A percentile compares a stretch with the other conserved stretches of the same genome.
phyloP scores from a whole-genome alignment of 306 rosid species.

The apple (Malus domestica) region ASM211411v1 NC_041804.1:10740501-10741000 shows the following conservation, averaged over 20 bases:
- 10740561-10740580: conserved; percentile 22
- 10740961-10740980: conserved; percentile 58
- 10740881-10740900: conserved; percentile 85
- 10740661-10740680: neutral
- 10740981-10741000: conserved; percentile 50
- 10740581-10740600: conserved; percentile 53
- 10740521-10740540: conserved; percentile 53
- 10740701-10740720: neutral
- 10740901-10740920: conserved; percentile 72
- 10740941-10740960: conserved; percentile 63
- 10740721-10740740: neutral
- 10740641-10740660: conserved; percentile 4
- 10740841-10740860: neutral
- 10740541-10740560: conserved; percentile 69
- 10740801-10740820: neutral
- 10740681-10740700: neutral
- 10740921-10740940: conserved; percentile 69
- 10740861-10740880: conserved; percentile 11
- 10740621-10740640: conserved; percentile 84
- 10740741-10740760: neutral
- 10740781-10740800: neutral
- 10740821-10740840: neutral
- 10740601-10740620: conserved; percentile 62
- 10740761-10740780: neutral
- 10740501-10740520: conserved; percentile 63